Conservation (phyloP, 768 basidiomycete genomes). For the Cystobasidium tubakii region DNA sequence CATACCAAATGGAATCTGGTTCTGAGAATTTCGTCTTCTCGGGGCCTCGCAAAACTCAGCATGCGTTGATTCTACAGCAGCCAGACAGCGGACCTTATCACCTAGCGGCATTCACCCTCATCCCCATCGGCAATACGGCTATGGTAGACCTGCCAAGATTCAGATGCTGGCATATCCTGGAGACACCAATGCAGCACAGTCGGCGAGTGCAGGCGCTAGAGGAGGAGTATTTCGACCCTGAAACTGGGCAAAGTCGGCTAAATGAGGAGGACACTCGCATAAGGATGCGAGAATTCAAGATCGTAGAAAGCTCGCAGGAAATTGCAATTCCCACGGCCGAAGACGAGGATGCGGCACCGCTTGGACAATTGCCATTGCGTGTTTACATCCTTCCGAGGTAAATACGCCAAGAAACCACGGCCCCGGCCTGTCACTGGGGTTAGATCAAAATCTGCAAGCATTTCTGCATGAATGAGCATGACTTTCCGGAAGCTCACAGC, state of each 20-base stretch:
- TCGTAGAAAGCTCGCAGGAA: background rate
- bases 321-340: background rate
- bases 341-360: background rate
- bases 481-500: too few species aligned
- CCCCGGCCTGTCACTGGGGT: too few species aligned
- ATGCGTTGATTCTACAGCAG: slow-evolving; percentile 70
- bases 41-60: slow-evolving; percentile 62
- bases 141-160: slow-evolving; percentile 40
- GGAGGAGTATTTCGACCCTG: slow-evolving; percentile 4
- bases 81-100: slow-evolving; percentile 31
- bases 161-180: slow-evolving; percentile 37
- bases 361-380: background rate
- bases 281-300: background rate
- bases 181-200: slow-evolving; percentile 1
- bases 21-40: slow-evolving; percentile 74
- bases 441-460: too few species aligned
- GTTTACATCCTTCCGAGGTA: background rate
- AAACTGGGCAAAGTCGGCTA: background rate
- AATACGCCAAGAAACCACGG: background rate
- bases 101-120: background rate
- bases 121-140: slow-evolving; percentile 21
- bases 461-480: too few species aligned
- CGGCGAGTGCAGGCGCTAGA: slow-evolving; percentile 7
- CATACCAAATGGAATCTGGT: slow-evolving; percentile 63
- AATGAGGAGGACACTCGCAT: background rate